Evolutionary conservation across 257 asterid genomes (phyloP).

Genomic region (Jaltomata sinuosa): DNA sequence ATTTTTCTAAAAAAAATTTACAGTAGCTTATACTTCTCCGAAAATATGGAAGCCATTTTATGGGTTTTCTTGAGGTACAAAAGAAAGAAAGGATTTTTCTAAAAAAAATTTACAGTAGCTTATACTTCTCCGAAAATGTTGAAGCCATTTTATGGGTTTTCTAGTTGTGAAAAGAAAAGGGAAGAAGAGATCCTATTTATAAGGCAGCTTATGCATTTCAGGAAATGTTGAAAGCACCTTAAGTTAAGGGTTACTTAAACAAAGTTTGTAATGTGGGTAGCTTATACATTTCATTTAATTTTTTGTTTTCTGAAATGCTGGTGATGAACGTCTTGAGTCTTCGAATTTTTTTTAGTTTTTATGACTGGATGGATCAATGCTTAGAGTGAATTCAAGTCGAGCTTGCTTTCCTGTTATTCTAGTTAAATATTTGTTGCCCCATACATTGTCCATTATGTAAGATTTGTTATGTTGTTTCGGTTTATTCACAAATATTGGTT

Average conservation of each 20-base stretch:
- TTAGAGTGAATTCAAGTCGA: neutral
- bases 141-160: neutral
- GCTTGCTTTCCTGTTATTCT: neutral
- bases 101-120: neutral
- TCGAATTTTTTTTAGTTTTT: neutral
- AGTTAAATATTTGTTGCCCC: neutral
- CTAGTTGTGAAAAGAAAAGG: neutral
- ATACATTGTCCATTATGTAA: neutral
- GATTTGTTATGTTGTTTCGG: neutral
- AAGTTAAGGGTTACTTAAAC: neutral
- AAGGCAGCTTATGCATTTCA: neutral
- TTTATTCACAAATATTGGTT: neutral
- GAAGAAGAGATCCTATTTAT: neutral
- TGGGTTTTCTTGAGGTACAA: neutral
- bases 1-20: too few relatives aligned
- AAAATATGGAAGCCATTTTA: too few relatives aligned
- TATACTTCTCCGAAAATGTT: neutral
- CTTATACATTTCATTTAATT: neutral
- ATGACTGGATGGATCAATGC: neutral
- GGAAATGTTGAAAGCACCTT: neutral
- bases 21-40: too few relatives aligned
- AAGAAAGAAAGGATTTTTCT: neutral
- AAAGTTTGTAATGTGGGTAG: neutral
- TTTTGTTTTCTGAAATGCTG: neutral
- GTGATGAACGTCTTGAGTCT: neutral